A percentile compares a stretch with the other conserved stretches of the same genome.
These are phyloP conservation scores for Xylaria intraflava DNA, from an alignment of 495 filamentous ascomycete species.

Conservation along the genomic window DNA sequence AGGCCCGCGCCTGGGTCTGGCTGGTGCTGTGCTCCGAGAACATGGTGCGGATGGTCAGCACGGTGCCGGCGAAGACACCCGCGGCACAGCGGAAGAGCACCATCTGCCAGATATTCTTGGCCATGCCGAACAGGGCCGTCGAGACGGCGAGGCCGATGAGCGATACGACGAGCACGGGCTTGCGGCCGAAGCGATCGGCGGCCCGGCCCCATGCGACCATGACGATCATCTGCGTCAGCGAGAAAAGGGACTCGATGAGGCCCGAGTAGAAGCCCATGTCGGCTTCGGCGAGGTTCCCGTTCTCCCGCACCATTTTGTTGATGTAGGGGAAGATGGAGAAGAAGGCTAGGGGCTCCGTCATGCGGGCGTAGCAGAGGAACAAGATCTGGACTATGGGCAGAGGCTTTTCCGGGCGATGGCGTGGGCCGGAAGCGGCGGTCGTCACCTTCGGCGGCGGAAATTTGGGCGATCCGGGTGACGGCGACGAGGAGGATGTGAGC, in stretches of 20 bases:
- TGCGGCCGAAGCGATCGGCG: conserved; percentile 60
- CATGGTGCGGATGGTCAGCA: conserved; percentile 66
- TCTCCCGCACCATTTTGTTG: conserved; percentile 60
- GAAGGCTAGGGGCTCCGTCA: conserved; percentile 69
- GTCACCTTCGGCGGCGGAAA: conserved; percentile 12
- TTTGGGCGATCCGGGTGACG: conserved; percentile 3
- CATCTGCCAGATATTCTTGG: conserved; percentile 58
- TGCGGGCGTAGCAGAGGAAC: conserved; percentile 58
- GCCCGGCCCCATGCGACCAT: conserved; percentile 55
- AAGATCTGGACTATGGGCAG: conserved; percentile 55
- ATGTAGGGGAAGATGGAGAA: conserved; percentile 73
- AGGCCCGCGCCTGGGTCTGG: conserved; percentile 59
- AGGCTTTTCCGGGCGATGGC: conserved; percentile 31
- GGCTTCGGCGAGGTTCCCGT: conserved; percentile 46
- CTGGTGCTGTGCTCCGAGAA: conserved; percentile 61
- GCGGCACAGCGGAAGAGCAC: conserved; percentile 57
- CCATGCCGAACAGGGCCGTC: conserved; percentile 56
- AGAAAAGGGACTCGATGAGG: conserved; percentile 66
- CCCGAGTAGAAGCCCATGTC: conserved; percentile 69
- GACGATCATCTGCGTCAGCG: conserved; percentile 55
- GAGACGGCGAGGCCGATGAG: conserved; percentile 51
- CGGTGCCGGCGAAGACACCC: conserved; percentile 61
- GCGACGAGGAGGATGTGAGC: conserved; percentile 17
- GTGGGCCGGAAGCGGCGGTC: conserved; percentile 15
- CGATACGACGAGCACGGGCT: conserved; percentile 58